Base-by-base conservation (phyloP, 345 rosid species). In the Excoecaria agallocha region DNA sequence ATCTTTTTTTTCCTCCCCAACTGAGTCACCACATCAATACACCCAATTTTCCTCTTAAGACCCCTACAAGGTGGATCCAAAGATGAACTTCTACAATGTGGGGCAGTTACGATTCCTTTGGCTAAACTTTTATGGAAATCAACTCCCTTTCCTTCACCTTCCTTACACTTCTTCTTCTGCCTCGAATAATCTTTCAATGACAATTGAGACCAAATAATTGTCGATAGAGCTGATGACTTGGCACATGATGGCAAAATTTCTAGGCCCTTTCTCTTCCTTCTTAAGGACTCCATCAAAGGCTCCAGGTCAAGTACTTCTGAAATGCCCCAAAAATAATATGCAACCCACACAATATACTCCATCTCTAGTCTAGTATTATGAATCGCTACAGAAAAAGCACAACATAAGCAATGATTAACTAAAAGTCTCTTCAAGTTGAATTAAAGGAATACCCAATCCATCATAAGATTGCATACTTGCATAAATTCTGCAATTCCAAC, bases 261-360 rank as follows among this genome's bases (percentile, higher is more conserved):
- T 38, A 54, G 63, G 24, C 64, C 77, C 63, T 74, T 74, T 62
- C 77, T 74, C 45, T 65, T 74, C 70, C 77, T 74, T 55, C 70
- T 60, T 61, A 72, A 72, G 25, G 41, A 74, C 38, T 52, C 77
- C 77, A 74, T 74, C 43, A 38, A 30, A 52, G 6, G 43, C 3
- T 12, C 35, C 22, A 72, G 68, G 58, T 63, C 50, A 63, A 63
- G 50, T 22, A 73, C 13, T 39, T 49, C 50, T 66, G 49, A 62
- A 45, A 73, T 56, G 68, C 11, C 57, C 69, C 76, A 20, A 8
- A 39, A 51, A 52, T 39, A 62, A 5, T 17, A 56, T 51, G 50
- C 49, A 62, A 30, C 49, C 30, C n/a, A 8, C 50, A 52, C 59
- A 38, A 22, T 30, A 50, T 19, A 20, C 46, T 64, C 15, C 69